Base-by-base conservation (phyloP, 2,329 filamentous ascomycete species). In the Aspergillaceae sp. region DNA sequence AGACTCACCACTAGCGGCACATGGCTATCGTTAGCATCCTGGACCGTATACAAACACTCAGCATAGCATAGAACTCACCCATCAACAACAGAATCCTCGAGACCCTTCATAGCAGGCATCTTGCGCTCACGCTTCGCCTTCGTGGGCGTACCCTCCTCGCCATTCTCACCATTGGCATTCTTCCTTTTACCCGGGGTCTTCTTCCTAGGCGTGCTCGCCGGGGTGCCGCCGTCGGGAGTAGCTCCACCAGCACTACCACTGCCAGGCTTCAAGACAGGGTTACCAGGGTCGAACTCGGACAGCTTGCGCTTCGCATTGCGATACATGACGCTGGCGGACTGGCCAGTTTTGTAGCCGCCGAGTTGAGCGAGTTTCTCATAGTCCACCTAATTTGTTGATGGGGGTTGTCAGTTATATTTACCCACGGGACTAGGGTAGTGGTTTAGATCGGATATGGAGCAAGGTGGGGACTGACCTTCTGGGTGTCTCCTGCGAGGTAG, bases 221-320 rank as follows among this genome's bases (percentile, higher is more conserved):
- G 29, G 9, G 48, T 40, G 11, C 41, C 19, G 19, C 19, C 43
- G 27, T 36, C 7, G 28, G 45, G 9, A 4, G 28, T 40, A 28
- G 6, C 19, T 19, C 19, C 19, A 2, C 19, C 29, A 10, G 40
- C n/a, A 33, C 42, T 32, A 40, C 34, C 27, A 28, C 29, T 40
- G n/a, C 38, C 40, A 9, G 40, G 27, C 5, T 30, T n/a, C 19
- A 19, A 19, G 19, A 19, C 19, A 30, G 11, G 29, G 7, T 46
- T 46, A 5, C 29, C 40, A 7, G 40, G 7, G 40, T 46, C 48
- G 5, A 44, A 29, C 0, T 52, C 51, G 4, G 55, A 10, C 38
- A 73, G 46, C 52, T 69, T 72, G 48, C 64, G 65, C 46, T 62
- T 69, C 7, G 66, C 58, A 7, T 56, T 58, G 33, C 55, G 51